These are phyloP conservation scores for Picea sitchensis DNA, from an alignment of 75 land plant species.

Conservation along the genomic window DNA sequence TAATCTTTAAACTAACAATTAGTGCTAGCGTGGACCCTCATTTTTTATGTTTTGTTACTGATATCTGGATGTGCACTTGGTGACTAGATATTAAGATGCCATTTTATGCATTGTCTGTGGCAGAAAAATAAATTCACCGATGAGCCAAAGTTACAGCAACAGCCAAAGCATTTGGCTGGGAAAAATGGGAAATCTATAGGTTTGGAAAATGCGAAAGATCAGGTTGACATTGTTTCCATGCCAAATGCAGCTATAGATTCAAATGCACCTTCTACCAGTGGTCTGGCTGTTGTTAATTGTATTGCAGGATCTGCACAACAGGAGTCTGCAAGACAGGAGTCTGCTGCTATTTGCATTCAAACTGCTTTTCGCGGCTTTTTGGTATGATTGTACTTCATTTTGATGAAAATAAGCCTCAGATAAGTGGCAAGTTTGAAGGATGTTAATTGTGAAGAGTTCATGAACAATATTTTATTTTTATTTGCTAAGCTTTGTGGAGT, in stretches of 20 bases:
- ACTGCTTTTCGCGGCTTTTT: conserved; percentile 25
- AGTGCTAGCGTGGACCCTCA: background rate
- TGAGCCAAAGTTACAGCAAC: conserved; percentile 1
- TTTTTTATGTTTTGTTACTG: background rate
- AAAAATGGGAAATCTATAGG: background rate
- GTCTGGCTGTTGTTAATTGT: conserved; percentile 12
- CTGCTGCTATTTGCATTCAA: conserved; percentile 21
- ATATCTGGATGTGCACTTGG: background rate
- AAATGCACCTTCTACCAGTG: conserved; percentile 17
- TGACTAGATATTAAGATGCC: background rate
- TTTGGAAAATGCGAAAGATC: background rate
- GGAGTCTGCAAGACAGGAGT: conserved; percentile 14
- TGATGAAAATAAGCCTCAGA: background rate
- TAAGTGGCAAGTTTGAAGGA: background rate
- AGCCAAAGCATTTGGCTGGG: background rate
- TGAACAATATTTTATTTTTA: background rate
- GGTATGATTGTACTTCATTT: conserved; percentile 7
- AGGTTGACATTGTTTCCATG: background rate
- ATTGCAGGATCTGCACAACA: background rate
- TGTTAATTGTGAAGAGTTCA: background rate
- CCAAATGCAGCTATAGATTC: conserved; percentile 12
- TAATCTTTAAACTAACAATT: background rate
- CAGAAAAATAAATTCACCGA: background rate
- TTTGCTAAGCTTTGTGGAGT: background rate
- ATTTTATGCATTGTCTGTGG: background rate